Base-by-base conservation (phyloP, 2,329 filamentous ascomycete species). In the Huntiella decipiens region DNA sequence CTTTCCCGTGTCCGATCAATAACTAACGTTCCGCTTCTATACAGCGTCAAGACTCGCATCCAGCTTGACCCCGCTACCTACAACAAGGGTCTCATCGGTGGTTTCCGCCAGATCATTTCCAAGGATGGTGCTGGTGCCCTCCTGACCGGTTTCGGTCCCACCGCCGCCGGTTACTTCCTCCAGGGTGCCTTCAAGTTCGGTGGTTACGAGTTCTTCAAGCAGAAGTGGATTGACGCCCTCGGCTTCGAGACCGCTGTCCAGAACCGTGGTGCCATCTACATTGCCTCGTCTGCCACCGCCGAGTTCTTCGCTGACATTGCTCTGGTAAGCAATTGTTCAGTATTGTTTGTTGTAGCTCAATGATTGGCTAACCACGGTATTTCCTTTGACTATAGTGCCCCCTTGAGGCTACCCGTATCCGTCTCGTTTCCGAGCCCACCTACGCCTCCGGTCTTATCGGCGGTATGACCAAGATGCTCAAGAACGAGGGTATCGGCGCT, bases 201-300 rank as follows among this genome's bases (percentile, higher is more conserved):
- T 64, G 85, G 85, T 63, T 93, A 93, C 66, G 85, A 93, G 70
- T 79, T 92, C 69, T 92, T 93, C 81, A 92, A 93, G 79, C 76
- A 87, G 70, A 82, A 91, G 68, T 75, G 70, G 61, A 91, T 92
- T 66, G 80, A 84, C 71, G 52, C 71, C 52, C 66, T 92, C 58
- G 85, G 85, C 59, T 77, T 78, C 62, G 82, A 87, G 66, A 75
- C 70, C 53, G 82, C 82, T 56, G 71, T 71, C 57, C 73, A 84
- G 64, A 84, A 87, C 76, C 75, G 82, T 56, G 85, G 80, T 52
- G 76, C 75, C 54, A 77, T 88, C 66, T 88, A 88, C 73, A 74
- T 85, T 54, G 81, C 72, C 55, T 79, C 77, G 37, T 68, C 76
- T 53, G 77, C 71, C 47, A 62, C 66, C 46, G 77, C 74, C 51